Evolutionary conservation across 2,329 filamentous ascomycete species (phyloP).

Genomic region (Fusarium pseudoanthophilum): DNA sequence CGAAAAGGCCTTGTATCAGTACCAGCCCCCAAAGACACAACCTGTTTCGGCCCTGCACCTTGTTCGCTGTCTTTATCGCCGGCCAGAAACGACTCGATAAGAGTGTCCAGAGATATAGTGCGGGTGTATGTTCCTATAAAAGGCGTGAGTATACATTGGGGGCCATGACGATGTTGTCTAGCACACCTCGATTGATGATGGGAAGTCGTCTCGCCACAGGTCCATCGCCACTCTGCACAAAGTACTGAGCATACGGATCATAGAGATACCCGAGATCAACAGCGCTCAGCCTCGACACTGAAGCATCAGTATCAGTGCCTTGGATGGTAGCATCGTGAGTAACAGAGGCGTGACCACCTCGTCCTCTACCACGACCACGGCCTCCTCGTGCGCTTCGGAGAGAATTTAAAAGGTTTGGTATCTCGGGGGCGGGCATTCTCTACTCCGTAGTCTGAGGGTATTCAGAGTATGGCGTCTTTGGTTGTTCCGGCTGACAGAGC

Average conservation of each 20-base stretch:
- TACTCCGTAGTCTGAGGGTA: constrained; percentile 6
- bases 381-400: constrained; percentile 57
- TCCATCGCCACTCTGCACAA: constrained; percentile 65
- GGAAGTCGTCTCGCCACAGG: constrained; percentile 75
- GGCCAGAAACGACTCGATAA: constrained; percentile 78
- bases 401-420: constrained; percentile 77
- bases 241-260: constrained; percentile 79
- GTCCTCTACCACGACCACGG: constrained; percentile 42
- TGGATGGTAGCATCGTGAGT: constrained; percentile 81
- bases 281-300: constrained; percentile 87
- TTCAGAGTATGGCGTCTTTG: not conserved
- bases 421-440: constrained; percentile 75
- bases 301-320: constrained; percentile 91
- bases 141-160: constrained; percentile 20
- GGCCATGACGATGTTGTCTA: not conserved
- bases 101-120: constrained; percentile 81
- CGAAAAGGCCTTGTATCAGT: constrained; percentile 92
- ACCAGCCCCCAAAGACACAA: constrained; percentile 91
- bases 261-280: constrained; percentile 86
- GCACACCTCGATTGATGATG: constrained; percentile 90
- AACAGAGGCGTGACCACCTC: constrained; percentile 50
- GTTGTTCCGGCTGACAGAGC: constrained; percentile 9
- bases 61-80: constrained; percentile 43
- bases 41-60: constrained; percentile 67
- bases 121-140: constrained; percentile 89